Percentiles rank a stretch among this genome's conserved stretches.
phyloP scores from a whole-genome alignment of 2,329 filamentous ascomycete species.

The Cylindrodendrum hubeiense region DNA sequence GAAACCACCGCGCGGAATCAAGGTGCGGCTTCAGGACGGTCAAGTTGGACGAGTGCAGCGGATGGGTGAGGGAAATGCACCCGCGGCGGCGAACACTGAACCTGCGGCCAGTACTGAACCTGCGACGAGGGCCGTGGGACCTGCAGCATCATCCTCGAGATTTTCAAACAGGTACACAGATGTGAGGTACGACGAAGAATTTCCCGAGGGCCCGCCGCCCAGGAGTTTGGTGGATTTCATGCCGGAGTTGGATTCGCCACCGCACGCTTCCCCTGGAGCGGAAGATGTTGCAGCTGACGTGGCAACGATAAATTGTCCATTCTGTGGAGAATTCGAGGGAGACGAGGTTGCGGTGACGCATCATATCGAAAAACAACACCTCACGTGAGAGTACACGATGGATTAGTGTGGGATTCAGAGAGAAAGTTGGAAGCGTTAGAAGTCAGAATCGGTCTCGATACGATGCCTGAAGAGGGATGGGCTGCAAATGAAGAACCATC shows the following conservation, averaged over 20 bases:
- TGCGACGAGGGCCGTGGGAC: conserved; percentile 19
- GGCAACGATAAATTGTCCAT: conserved; percentile 65
- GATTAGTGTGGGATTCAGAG: no score
- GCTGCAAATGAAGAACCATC: no score
- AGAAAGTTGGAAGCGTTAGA: no score
- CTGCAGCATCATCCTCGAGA: conserved; percentile 30
- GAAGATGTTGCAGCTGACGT: conserved; percentile 15
- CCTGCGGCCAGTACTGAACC: no score
- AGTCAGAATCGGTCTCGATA: no score
- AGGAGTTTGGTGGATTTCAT: conserved; percentile 60
- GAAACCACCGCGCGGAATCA: conserved; percentile 83
- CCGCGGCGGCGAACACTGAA: background rate
- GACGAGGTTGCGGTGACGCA: conserved; percentile 76
- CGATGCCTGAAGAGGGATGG: no score
- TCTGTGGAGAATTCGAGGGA: conserved; percentile 75
- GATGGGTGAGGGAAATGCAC: conserved; percentile 54
- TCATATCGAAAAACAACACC: conserved; percentile 66
- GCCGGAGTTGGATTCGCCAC: conserved; percentile 52
- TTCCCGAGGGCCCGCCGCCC: conserved; percentile 53
- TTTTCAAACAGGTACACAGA: conserved; percentile 51
- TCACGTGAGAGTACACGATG: conserved; percentile 36
- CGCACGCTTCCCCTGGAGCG: conserved; percentile 9
- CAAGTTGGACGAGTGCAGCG: conserved; percentile 80
- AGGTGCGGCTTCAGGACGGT: conserved; percentile 79
- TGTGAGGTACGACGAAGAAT: conserved; percentile 51